These are phyloP conservation scores for Brassica nigra DNA, from an alignment of 345 rosid genomes.

Conservation along the genomic window DNA sequence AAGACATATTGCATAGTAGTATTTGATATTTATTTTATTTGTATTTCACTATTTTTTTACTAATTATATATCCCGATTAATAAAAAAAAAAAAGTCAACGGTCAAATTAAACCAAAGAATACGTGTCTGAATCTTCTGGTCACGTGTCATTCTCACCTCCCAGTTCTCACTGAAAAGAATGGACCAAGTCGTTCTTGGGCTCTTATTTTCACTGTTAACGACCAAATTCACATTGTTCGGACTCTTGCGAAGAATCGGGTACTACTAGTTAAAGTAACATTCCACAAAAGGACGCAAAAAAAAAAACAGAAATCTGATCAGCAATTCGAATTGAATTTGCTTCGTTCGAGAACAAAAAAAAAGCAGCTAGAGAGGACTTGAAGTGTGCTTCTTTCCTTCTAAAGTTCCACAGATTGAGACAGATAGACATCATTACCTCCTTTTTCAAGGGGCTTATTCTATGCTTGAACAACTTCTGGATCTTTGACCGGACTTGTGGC, in stretches of 20 bases:
- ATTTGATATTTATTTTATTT: neutral
- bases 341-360: neutral
- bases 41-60: neutral
- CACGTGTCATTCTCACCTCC: conserved; percentile 26
- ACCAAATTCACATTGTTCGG: neutral
- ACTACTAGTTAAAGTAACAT: neutral
- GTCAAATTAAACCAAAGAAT: conserved; percentile 30
- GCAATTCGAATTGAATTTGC: conserved; percentile 2
- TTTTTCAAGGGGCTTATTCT: neutral
- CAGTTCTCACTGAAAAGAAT: conserved; percentile 7
- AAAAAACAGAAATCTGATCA: neutral
- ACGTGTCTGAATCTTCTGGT: conserved; percentile 20
- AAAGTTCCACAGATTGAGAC: neutral
- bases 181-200: conserved; percentile 30
- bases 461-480: conserved; percentile 38
- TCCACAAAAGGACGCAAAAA: neutral
- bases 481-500: conserved; percentile 45
- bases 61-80: neutral
- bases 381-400: neutral
- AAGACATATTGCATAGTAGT: neutral
- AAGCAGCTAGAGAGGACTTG: neutral
- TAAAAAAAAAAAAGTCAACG: conserved; percentile 17
- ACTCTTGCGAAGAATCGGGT: neutral
- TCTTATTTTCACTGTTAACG: neutral
- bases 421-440: conserved; percentile 6